Percentiles rank a stretch among this genome's conserved stretches.
Evolutionary conservation across 306 rosid genomes (phyloP).

Genomic region (Boehmeria nivea): DNA sequence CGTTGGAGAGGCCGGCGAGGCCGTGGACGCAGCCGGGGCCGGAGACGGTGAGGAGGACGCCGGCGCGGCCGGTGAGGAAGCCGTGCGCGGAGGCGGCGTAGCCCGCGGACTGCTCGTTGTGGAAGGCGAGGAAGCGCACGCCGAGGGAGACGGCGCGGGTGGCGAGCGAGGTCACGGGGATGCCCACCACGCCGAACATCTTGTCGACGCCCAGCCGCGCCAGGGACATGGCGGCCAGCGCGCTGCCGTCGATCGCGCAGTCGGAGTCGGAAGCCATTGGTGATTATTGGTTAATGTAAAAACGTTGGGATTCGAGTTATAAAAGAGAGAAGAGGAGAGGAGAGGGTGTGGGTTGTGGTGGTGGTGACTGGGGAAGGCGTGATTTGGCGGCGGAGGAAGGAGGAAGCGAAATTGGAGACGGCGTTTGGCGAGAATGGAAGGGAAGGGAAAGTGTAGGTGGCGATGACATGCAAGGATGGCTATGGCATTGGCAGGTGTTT

Average conservation of each 20-base stretch:
- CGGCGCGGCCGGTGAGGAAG: slow-evolving; percentile 70
- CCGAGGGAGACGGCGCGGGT: slow-evolving; percentile 79
- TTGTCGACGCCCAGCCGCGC: slow-evolving; percentile 54
- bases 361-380: background rate
- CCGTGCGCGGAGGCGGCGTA: slow-evolving; percentile 97
- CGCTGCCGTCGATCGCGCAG: slow-evolving; percentile 50
- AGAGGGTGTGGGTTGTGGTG: background rate
- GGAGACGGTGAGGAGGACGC: slow-evolving; percentile 85
- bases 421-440: too few species aligned
- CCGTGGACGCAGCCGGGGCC: slow-evolving; percentile 99
- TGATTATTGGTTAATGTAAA: background rate
- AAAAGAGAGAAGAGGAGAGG: background rate
- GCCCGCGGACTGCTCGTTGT: slow-evolving; percentile 95
- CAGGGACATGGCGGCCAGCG: slow-evolving; percentile 61
- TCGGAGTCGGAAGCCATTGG: slow-evolving; percentile 15
- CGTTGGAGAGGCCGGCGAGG: slow-evolving; percentile 86
- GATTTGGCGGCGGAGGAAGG: background rate
- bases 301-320: background rate
- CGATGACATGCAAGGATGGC: too few species aligned
- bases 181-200: slow-evolving; percentile 98
- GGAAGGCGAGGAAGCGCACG: slow-evolving; percentile 76
- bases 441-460: too few species aligned
- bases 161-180: slow-evolving; percentile 89
- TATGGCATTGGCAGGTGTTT: too few species aligned
- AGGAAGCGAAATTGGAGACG: slow-evolving; percentile 3